phyloP scores from a whole-genome alignment of 2,329 filamentous ascomycete genomes.

The Epicoccum nigrum region DNA sequence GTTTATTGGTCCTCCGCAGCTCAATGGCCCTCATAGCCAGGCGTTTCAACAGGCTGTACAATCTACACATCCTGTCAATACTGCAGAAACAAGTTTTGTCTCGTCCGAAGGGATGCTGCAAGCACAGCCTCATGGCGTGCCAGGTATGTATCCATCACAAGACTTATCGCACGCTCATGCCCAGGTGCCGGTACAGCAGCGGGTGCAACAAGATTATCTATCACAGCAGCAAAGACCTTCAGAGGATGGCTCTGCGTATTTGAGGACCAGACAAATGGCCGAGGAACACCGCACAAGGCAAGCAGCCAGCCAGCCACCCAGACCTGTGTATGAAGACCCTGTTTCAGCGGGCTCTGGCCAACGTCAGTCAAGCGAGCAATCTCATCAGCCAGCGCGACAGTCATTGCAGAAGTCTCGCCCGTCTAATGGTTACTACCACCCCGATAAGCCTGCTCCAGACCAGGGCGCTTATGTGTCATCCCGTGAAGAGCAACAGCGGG shows the following conservation, averaged over 20 bases:
- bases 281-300: constrained; percentile 27
- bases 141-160: constrained; percentile 21
- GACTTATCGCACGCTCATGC: constrained; percentile 7
- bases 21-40: constrained; percentile 24
- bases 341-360: constrained; percentile 7
- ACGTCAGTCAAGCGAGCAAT: constrained; percentile 11
- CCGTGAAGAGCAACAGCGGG: constrained; percentile 21
- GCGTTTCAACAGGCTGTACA: constrained; percentile 20
- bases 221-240: constrained; percentile 14
- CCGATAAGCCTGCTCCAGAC: constrained; percentile 21
- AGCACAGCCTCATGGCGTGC: constrained; percentile 19
- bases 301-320: constrained; percentile 10
- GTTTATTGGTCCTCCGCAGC: constrained; percentile 22
- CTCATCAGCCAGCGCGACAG: constrained; percentile 14
- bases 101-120: constrained; percentile 16
- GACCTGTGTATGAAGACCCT: constrained; percentile 9
- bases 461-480: constrained; percentile 26
- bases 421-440: constrained; percentile 34
- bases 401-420: constrained; percentile 18
- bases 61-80: background rate
- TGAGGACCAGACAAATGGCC: constrained; percentile 29
- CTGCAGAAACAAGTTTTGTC: background rate
- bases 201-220: constrained; percentile 7
- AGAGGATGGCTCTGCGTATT: constrained; percentile 32
- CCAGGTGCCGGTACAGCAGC: constrained; percentile 15